These are phyloP conservation scores for Drechslerella dactyloides DNA, from an alignment of 2,329 filamentous ascomycete genomes.

Conservation along the genomic window DNA sequence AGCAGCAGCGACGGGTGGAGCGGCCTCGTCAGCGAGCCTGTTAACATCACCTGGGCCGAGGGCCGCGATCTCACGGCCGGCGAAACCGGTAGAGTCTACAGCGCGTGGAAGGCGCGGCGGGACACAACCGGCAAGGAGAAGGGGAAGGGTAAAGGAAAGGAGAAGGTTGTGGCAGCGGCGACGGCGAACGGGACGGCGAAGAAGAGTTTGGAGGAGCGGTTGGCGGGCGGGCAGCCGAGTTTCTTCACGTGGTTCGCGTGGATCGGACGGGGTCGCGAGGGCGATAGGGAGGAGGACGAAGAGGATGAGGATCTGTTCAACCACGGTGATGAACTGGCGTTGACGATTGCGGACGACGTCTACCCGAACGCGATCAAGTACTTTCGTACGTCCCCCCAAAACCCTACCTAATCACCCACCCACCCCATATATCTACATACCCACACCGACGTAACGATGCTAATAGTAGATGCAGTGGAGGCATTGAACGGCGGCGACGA, in stretches of 20 bases:
- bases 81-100: constrained; percentile 74
- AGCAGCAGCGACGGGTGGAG: constrained; percentile 69
- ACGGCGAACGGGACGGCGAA: constrained; percentile 62
- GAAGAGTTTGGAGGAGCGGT: constrained; percentile 64
- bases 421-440: not conserved
- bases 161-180: no score
- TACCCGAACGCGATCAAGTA: constrained; percentile 89
- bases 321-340: constrained; percentile 81
- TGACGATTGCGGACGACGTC: constrained; percentile 81
- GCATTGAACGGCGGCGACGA: constrained; percentile 73
- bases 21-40: constrained; percentile 85
- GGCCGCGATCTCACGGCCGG: constrained; percentile 84
- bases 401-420: not conserved
- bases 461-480: constrained; percentile 67
- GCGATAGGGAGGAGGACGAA: constrained; percentile 66
- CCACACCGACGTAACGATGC: no score
- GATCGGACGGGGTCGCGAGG: constrained; percentile 57
- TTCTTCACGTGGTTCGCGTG: constrained; percentile 54
- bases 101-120: constrained; percentile 71
- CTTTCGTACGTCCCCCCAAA: constrained; percentile 71
- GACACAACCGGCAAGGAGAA: constrained; percentile 57
- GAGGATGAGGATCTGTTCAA: constrained; percentile 81
- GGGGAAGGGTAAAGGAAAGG: constrained; percentile 58
- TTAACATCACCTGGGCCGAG: constrained; percentile 85
- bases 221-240: constrained; percentile 58